phyloP scores from a whole-genome alignment of 108 stramenopile species.

The Cyclotella cryptica region DNA sequence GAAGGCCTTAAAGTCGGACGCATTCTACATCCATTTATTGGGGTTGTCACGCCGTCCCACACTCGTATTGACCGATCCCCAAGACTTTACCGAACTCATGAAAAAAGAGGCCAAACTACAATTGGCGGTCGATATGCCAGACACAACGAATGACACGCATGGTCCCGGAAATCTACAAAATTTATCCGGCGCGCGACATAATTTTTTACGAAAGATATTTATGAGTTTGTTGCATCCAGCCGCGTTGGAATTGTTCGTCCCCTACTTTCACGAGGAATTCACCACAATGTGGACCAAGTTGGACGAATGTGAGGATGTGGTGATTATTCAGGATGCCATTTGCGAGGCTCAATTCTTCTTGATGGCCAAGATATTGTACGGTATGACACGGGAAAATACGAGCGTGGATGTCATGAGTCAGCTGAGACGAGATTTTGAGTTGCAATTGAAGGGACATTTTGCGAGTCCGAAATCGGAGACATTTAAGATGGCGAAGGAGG shows the following conservation, averaged over 20 bases:
- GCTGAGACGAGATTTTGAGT: constrained; percentile 4
- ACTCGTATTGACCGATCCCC: constrained; percentile 5
- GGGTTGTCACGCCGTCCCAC: neutral
- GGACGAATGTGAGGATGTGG: neutral
- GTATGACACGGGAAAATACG: constrained; percentile 11
- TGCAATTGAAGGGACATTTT: constrained; percentile 11
- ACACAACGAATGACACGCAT: neutral
- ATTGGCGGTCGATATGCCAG: constrained; percentile 4
- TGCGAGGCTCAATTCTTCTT: constrained; percentile 18
- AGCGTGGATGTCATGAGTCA: neutral
- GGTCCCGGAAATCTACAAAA: neutral
- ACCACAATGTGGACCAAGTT: constrained; percentile 3
- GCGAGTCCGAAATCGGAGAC: constrained; percentile 13
- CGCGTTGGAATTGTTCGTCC: neutral
- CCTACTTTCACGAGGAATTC: constrained; percentile 2
- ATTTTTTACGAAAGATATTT: constrained; percentile 14
- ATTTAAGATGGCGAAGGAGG: neutral
- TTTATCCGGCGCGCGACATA: neutral
- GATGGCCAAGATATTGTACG: constrained; percentile 16
- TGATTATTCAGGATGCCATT: constrained; percentile 12
- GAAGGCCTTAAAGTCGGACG: neutral
- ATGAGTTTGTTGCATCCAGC: neutral
- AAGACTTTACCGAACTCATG: neutral
- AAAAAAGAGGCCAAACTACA: constrained; percentile 6
- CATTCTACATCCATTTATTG: constrained; percentile 5